phyloP scores from a whole-genome alignment of 306 rosid genomes.

The Pachyrhizus erosus region DNA sequence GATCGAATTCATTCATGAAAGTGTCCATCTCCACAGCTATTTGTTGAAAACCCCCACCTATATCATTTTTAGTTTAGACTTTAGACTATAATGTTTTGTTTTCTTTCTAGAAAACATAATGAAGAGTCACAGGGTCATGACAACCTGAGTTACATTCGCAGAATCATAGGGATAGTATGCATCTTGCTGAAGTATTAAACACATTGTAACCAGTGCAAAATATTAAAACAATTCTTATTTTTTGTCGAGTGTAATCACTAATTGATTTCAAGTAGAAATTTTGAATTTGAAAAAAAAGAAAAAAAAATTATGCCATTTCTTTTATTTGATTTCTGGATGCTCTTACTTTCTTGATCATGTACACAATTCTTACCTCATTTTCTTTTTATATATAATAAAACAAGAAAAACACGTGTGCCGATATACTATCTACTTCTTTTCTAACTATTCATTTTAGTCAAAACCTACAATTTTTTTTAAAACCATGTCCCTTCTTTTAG shows the following conservation, averaged over 20 bases:
- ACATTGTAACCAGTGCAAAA: background rate
- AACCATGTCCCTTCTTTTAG: background rate
- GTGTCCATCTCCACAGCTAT: constrained; percentile 63
- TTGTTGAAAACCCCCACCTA: constrained; percentile 55
- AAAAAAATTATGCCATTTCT: background rate
- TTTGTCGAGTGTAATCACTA: background rate
- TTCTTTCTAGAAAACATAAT: background rate
- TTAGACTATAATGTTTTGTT: background rate
- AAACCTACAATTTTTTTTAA: background rate
- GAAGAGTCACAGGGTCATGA: background rate
- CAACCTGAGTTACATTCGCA: background rate
- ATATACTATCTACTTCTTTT: background rate
- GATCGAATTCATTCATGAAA: constrained; percentile 63
- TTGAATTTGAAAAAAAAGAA: background rate
- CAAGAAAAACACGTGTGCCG: background rate
- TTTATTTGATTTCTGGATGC: background rate
- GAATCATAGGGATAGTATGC: background rate
- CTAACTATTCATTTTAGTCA: background rate
- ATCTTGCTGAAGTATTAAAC: background rate
- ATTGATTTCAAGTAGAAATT: background rate
- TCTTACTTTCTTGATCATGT: background rate
- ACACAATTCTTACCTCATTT: background rate
- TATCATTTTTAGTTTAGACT: background rate
- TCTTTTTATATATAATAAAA: background rate
- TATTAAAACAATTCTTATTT: background rate